Percentiles rank a stretch among this genome's conserved stretches.
These are phyloP conservation scores for Capronia coronata DNA, from an alignment of 2,329 filamentous ascomycete genomes.

Conservation along the genomic window DNA sequence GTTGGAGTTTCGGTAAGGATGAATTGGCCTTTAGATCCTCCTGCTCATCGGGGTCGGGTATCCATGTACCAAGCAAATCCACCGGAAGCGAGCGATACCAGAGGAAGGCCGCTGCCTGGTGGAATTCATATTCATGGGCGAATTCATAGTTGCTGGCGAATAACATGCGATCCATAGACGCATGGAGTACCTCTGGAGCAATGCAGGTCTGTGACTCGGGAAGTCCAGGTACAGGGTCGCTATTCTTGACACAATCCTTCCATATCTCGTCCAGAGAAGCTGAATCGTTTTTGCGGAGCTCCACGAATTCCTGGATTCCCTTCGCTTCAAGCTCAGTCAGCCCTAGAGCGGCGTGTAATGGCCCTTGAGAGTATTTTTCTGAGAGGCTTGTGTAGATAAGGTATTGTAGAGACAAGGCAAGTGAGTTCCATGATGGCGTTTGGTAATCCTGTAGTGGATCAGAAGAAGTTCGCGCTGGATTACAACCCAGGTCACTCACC, in stretches of 20 bases:
- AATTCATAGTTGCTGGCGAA: slow-evolving; percentile 19
- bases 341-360: slow-evolving; percentile 1
- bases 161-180: slow-evolving; percentile 15
- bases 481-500: background rate
- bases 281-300: slow-evolving; percentile 3
- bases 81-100: slow-evolving; percentile 1
- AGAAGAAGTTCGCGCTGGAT: background rate
- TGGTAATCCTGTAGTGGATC: background rate
- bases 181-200: slow-evolving; percentile 13
- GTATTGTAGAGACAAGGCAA: slow-evolving; percentile 17
- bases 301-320: slow-evolving; percentile 7
- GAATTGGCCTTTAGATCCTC: too few relatives aligned
- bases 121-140: slow-evolving; percentile 13
- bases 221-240: slow-evolving; percentile 2
- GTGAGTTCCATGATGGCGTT: slow-evolving; percentile 8
- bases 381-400: slow-evolving; percentile 14
- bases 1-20: too few relatives aligned
- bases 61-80: slow-evolving; percentile 14
- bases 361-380: background rate
- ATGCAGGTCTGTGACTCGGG: slow-evolving; percentile 1
- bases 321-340: slow-evolving; percentile 13
- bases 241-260: slow-evolving; percentile 3
- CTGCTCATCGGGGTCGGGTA: too few relatives aligned
- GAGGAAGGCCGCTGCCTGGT: slow-evolving; percentile 8
- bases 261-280: slow-evolving; percentile 11